A percentile compares a stretch with the other conserved stretches of the same genome.
Conservation (phyloP, 2,329 filamentous ascomycete species). For the Pseudopyrenochaeta lycopersici region DNA sequence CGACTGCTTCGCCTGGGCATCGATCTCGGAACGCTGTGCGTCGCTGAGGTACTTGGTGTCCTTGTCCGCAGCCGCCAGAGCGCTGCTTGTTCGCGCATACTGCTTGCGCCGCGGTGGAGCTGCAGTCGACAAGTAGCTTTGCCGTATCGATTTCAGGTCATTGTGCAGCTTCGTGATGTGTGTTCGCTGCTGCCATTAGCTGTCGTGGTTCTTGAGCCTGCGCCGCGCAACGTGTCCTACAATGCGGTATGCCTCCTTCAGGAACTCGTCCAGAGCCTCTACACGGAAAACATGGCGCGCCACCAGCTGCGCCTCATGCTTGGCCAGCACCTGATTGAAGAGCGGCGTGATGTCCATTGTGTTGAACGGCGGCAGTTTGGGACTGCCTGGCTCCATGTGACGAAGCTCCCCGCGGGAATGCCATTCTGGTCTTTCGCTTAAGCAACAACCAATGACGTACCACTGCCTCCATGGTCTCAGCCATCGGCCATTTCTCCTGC, state of each 20-base stretch:
- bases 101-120: slow-evolving; percentile 66
- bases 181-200: slow-evolving; percentile 69
- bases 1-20: slow-evolving; percentile 84
- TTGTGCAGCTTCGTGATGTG: slow-evolving; percentile 82
- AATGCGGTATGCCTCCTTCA: slow-evolving; percentile 94
- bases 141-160: slow-evolving; percentile 84
- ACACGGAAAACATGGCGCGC: slow-evolving; percentile 53
- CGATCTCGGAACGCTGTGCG: slow-evolving; percentile 83
- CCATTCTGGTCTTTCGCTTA: slow-evolving; percentile 28
- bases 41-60: slow-evolving; percentile 73
- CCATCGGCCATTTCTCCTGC: not conserved
- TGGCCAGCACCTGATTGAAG: slow-evolving; percentile 74
- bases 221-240: slow-evolving; percentile 61
- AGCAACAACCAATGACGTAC: slow-evolving; percentile 24
- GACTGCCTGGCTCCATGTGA: slow-evolving; percentile 30
- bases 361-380: slow-evolving; percentile 16
- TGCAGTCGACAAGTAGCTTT: slow-evolving; percentile 88
- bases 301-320: slow-evolving; percentile 64
- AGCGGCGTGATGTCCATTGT: slow-evolving; percentile 69
- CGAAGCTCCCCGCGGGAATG: slow-evolving; percentile 36
- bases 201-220: slow-evolving; percentile 21
- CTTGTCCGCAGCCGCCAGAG: slow-evolving; percentile 51
- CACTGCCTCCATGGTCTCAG: not conserved
- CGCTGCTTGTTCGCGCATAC: slow-evolving; percentile 49
- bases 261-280: slow-evolving; percentile 76